phyloP scores from a whole-genome alignment of 2,329 filamentous ascomycete species.

The Ciborinia camelliae region DNA sequence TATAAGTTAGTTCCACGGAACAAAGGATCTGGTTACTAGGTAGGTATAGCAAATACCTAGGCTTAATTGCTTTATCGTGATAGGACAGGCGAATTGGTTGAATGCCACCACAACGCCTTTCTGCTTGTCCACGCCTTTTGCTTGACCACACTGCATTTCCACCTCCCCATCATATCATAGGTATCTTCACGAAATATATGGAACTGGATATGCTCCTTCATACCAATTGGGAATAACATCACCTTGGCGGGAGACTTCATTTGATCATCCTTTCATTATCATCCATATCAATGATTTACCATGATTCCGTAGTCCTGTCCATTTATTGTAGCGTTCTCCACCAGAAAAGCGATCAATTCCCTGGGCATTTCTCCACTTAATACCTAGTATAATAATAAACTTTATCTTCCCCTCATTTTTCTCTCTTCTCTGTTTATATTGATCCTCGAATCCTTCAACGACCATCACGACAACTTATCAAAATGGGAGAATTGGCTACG shows the following conservation, averaged over 20 bases:
- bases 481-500: conserved; percentile 12
- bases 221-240: neutral
- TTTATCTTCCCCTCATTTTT: neutral
- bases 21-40: neutral
- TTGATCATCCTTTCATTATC: neutral
- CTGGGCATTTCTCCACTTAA: neutral
- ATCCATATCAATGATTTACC: neutral
- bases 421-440: neutral
- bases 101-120: too few relatives aligned
- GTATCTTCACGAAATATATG: neutral
- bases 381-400: conserved; percentile 3
- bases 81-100: neutral
- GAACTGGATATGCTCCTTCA: neutral
- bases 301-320: neutral
- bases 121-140: conserved; percentile 12
- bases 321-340: neutral
- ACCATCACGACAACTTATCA: neutral
- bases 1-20: neutral
- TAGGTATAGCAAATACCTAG: too few relatives aligned
- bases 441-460: neutral
- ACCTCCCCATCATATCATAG: neutral
- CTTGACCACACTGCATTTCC: neutral
- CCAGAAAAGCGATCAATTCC: neutral
- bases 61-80: neutral
- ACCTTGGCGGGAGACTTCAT: neutral